Base-by-base conservation (phyloP, 2,329 filamentous ascomycete species). In the Mariannaea elegans region DNA sequence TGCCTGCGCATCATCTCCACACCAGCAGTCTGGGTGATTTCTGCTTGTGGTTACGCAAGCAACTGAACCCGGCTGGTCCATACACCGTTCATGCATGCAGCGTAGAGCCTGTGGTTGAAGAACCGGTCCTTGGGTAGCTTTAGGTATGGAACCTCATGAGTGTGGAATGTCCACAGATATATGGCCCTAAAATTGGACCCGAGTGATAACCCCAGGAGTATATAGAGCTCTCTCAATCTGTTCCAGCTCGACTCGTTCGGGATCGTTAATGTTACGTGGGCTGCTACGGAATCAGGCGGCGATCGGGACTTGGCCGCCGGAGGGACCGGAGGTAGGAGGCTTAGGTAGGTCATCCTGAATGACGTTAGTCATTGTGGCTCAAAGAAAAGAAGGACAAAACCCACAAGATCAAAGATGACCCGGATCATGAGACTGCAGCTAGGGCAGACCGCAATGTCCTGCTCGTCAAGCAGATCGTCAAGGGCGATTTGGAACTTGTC, bases 341-440 rank as follows among this genome's bases (percentile, higher is more conserved):
- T 80, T 77, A 0, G 81, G 80, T 13, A 83, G 65, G 55, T 81
- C 78, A 53, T 81, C 78, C 81, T 83, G 53, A 23, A 29, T 13
- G 9, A 18, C 32, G n/a, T 49, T 48, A 45, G 44, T 42, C 46
- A 50, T 21, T 41, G 34, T 50, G 44, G 38, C 23, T 5, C 21
- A 7, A 23, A 24, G 12, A 5, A 21, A 3, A 34, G 27, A 47
- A n/a, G 12, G n/a, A 23, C 1, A 24, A n/a, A 42, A 71, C 89
- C 70, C 77, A 95, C 93, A 73, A 87, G 77, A 66, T 98, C 95
- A 70, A 93, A 99, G 45, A 99, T 96, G 13, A 99, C 94, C 59
- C 90, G 82, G 57, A 99, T 97, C 93, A 97, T 97, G 70, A 99
- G 81, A 76, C 94, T 97, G 78, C 95, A 99, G 75, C 94, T 97